These are phyloP conservation scores for Barnettozyma sp. DNA, from an alignment of 805 yeast species.

Conservation along the genomic window DNA sequence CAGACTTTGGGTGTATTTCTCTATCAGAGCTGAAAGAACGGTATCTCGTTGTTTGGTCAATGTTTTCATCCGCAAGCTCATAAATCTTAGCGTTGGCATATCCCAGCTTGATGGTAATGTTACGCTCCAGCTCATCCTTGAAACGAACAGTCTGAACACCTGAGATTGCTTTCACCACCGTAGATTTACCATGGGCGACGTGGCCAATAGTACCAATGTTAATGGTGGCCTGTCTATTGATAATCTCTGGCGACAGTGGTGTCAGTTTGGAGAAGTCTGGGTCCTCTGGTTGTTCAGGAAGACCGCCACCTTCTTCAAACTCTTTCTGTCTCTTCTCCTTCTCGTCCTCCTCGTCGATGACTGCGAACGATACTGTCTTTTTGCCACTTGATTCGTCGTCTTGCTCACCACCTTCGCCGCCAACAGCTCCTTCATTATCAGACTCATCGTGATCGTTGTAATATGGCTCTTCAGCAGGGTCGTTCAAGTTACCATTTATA, in stretches of 20 bases:
- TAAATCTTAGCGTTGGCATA: constrained; percentile 98
- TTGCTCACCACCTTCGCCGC: constrained; percentile 31
- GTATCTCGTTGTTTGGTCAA: constrained; percentile 94
- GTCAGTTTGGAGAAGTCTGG: constrained; percentile 78
- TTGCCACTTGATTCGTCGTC: constrained; percentile 37
- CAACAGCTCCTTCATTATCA: constrained; percentile 39
- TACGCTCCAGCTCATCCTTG: constrained; percentile 98
- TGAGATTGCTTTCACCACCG: constrained; percentile 92
- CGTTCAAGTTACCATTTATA: constrained; percentile 54
- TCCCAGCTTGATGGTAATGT: constrained; percentile 96
- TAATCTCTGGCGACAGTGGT: constrained; percentile 90
- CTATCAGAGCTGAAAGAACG: constrained; percentile 90
- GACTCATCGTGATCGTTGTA: constrained; percentile 35
- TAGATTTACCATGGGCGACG: constrained; percentile 92
- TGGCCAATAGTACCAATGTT: constrained; percentile 97
- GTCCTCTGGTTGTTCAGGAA: constrained; percentile 91
- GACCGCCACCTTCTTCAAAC: constrained; percentile 97
- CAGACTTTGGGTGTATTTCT: constrained; percentile 91
- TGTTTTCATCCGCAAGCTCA: constrained; percentile 76
- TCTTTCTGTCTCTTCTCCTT: constrained; percentile 77
- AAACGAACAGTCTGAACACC: constrained; percentile 99
- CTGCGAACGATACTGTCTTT: constrained; percentile 81
- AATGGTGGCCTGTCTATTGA: constrained; percentile 97
- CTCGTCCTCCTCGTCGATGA: constrained; percentile 57
- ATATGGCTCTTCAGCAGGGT: constrained; percentile 22